Evolutionary conservation across 306 rosid species (phyloP), one percentile per base, ranked within the genome.

Genomic region (Rubus idaeus): DNA sequence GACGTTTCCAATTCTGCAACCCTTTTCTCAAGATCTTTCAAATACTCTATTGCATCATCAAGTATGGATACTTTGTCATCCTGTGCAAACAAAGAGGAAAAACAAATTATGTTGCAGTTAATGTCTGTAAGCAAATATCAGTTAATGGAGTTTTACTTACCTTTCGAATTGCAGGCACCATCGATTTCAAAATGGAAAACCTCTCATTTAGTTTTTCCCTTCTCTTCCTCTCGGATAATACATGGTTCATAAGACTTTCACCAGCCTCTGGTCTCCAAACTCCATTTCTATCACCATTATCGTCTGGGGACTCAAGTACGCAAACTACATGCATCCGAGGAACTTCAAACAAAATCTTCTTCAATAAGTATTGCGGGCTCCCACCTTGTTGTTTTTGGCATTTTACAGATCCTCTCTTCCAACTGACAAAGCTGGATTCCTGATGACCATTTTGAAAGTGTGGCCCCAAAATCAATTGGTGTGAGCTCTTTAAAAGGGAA

Each of bases 51-150:
- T 60, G 89, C 94, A 74, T 87, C 88, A 51, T 90, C 97, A 44
- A 93, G 89, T 77, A 93, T 90, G 21, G 97, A 86, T 66, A 93
- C 89, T 82, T 89, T 89, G 86, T 93, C 97, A 52, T 90, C 97
- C 97, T 90, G 87, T 71, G 81, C 5, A 75, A 78, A 63, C 78
- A 63, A 56, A 60, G 79, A 40, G 42, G 18, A 37, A 42, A 65
- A 49, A 18, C 73, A 44, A 40, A 7, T 37, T 16, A 79, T 20
- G 55, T 47, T 26, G 46, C 49, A 65, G 18, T 46, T 79, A 50
- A 47, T 35, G 44, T 51, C 67, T 5, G 37, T 39, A 3, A 35
- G 50, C 46, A 80, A 76, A 40, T 58, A 67, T n/a, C 23, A 77
- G 10, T 46, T 17, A 72, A 67, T 56, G 23, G 16, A 51, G 77